phyloP scores from a whole-genome alignment of 2,329 filamentous ascomycete species.

The Escovopsis weberi region DNA sequence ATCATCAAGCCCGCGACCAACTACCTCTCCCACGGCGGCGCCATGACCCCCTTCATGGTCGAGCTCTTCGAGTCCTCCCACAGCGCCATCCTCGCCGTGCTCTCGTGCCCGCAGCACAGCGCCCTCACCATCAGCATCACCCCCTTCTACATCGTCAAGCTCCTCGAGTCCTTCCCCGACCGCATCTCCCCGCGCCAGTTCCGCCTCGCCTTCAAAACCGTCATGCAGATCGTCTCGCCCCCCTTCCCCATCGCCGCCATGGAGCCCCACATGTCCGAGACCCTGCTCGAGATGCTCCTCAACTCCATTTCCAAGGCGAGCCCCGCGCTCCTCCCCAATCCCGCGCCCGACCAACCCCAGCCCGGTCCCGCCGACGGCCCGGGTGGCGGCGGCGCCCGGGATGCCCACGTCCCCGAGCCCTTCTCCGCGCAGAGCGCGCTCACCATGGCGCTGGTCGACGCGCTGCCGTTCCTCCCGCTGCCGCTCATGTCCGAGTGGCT shows the following conservation, averaged over 20 bases:
- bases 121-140: constrained; percentile 55
- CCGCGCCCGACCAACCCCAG: constrained; percentile 25
- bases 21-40: constrained; percentile 44
- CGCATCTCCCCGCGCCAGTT: constrained; percentile 77
- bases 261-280: constrained; percentile 66
- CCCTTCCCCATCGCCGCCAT: constrained; percentile 59
- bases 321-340: constrained; percentile 12
- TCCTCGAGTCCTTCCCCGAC: constrained; percentile 65
- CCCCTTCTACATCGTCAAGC: constrained; percentile 69
- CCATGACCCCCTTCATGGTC: constrained; percentile 30
- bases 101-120: constrained; percentile 67
- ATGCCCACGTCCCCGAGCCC: constrained; percentile 15
- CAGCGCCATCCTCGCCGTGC: constrained; percentile 62
- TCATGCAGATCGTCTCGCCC: constrained; percentile 68
- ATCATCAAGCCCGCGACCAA: constrained; percentile 60
- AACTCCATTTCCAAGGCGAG: constrained; percentile 40
- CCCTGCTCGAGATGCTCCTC: constrained; percentile 64
- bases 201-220: constrained; percentile 71
- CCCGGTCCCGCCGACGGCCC: constrained; percentile 18
- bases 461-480: constrained; percentile 58
- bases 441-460: constrained; percentile 63
- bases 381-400: not conserved
- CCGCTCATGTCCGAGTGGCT: constrained; percentile 69
- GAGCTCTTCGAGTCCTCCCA: constrained; percentile 80
- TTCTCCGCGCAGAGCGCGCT: constrained; percentile 70